Base-by-base conservation (phyloP, 1,284 basidiomycete genomes). In the Gymnopus androsaceus region DNA sequence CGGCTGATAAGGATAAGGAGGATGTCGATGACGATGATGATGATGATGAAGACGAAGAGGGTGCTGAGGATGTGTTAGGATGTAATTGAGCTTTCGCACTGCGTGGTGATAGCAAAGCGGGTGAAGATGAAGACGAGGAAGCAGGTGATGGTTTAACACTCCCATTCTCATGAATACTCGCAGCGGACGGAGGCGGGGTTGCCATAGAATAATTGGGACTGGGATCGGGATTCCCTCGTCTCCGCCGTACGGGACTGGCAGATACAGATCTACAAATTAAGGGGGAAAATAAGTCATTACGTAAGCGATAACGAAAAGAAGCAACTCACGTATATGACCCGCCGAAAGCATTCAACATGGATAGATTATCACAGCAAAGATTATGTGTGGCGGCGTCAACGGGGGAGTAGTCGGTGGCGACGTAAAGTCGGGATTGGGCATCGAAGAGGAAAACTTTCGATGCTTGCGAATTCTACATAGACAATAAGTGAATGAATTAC, bases 361-460 rank as follows among this genome's bases (percentile, higher is more conserved):
- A 38, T 17, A 98, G 79, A 66, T 96, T 98, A 65, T 98, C 95
- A 63, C 88, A 94, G 64, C 93, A 95, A 19, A 95, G 78, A 60
- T 90, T 91, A 63, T 94, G 90, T 1, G 92, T 94, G 1, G 88
- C 86, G 53, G 34, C 23, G 69, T 98, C 95, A 27, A 97, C 92
- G 0, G 96, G 94, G 0, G 92, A 93, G 17, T 90, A 87, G 67
- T 99, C 96, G 5, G 95, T 59, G 7, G 60, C 94, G 90, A 64
- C 94, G 90, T 2, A 92, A 94, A 1, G 88, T 51, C 93, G 82
- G 17, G 93, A 93, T 4, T 82, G 82, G 3, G 87, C 85, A 68
- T 99, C 96, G 65, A 98, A 98, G 11, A 98, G 72, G 69, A 95
- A 98, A 0, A 92, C 91, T 70, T 97, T 98, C 37, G 92, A 88